These are phyloP conservation scores for Saccharomyces hybrid DNA, from an alignment of 1,139 yeast genomes.

Conservation along the genomic window DNA sequence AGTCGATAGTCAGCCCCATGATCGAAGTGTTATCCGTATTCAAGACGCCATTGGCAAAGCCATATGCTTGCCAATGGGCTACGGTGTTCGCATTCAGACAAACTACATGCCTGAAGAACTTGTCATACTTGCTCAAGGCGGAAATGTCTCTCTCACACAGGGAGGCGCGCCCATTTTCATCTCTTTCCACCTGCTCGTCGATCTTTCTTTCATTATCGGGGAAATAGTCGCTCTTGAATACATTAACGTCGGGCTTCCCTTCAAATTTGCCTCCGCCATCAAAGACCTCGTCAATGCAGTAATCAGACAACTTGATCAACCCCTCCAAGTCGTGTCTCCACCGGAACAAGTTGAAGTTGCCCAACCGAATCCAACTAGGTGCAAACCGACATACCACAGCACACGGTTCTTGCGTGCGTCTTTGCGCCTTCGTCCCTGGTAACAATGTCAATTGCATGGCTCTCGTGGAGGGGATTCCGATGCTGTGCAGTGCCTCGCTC, in stretches of 20 bases:
- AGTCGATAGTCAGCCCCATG: constrained; percentile 80
- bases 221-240: constrained; percentile 20
- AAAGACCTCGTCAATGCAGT: constrained; percentile 61
- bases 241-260: constrained; percentile 26
- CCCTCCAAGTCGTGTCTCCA: constrained; percentile 66
- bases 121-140: constrained; percentile 57
- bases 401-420: constrained; percentile 66
- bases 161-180: constrained; percentile 13
- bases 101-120: constrained; percentile 63
- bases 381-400: constrained; percentile 84
- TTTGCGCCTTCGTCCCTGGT: constrained; percentile 70
- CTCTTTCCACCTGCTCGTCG: constrained; percentile 7
- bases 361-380: constrained; percentile 79
- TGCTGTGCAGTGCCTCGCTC: constrained; percentile 71
- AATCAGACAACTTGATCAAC: constrained; percentile 57
- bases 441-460: constrained; percentile 66
- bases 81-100: constrained; percentile 67
- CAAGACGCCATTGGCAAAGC: constrained; percentile 87
- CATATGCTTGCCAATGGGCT: constrained; percentile 87
- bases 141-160: constrained; percentile 34
- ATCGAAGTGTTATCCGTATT: constrained; percentile 92
- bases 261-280: constrained; percentile 38
- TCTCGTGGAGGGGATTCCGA: constrained; percentile 82
- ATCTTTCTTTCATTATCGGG: constrained; percentile 10
- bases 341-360: constrained; percentile 81